phyloP scores from a whole-genome alignment of 805 yeast species.

The Jamesozyma gamospora region DNA sequence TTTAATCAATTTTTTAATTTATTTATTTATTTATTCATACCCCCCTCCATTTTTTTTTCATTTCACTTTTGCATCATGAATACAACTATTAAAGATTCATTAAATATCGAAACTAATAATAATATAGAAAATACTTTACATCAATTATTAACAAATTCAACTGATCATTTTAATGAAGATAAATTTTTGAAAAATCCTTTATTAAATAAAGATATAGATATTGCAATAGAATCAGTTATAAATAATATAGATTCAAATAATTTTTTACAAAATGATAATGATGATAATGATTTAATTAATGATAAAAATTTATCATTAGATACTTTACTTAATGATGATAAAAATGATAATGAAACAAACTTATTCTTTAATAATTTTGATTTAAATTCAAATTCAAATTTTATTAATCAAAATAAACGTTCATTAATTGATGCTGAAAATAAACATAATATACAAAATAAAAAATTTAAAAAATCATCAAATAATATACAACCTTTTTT shows the following conservation, averaged over 20 bases:
- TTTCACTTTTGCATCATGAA: not conserved
- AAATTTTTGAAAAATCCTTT: not conserved
- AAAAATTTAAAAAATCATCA: not conserved
- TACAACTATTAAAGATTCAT: not conserved
- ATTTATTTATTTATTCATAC: not conserved
- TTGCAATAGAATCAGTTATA: conserved; percentile 6
- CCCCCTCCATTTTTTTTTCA: not conserved
- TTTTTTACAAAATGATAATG: conserved; percentile 1
- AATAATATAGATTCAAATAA: conserved; percentile 5
- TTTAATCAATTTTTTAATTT: too few relatives aligned
- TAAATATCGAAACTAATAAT: not conserved
- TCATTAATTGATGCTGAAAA: not conserved
- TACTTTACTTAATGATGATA: conserved; percentile 12
- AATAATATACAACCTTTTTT: conserved; percentile 9
- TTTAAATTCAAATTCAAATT: too few relatives aligned
- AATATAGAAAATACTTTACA: conserved; percentile 17
- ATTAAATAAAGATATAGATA: conserved; percentile 4
- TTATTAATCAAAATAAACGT: not conserved
- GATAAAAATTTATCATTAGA: conserved; percentile 19
- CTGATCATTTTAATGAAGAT: conserved; percentile 5
- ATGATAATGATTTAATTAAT: conserved; percentile 10
- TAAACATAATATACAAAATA: not conserved
- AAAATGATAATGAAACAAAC: not conserved
- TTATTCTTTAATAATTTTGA: too few relatives aligned
- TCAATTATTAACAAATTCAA: conserved; percentile 13